Base-by-base conservation (phyloP, 805 yeast species). In the Nakazawaea laoshanensis region DNA sequence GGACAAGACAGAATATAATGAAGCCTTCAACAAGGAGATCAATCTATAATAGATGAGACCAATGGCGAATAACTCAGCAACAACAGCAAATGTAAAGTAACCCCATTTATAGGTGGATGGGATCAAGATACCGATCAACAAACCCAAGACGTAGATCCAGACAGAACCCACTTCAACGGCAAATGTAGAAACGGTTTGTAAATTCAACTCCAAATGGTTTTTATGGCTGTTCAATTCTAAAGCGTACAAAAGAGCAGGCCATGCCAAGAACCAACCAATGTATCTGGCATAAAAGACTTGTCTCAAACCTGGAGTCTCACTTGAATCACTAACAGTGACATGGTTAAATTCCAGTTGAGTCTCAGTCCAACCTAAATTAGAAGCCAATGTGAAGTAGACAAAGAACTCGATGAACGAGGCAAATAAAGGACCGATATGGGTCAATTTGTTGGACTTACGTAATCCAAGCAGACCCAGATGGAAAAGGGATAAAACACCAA, bases 21-120 rank as follows among this genome's bases (percentile, higher is more conserved):
- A 16, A 2, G 30, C 11, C 26, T 24, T 31, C 28, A 36, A 36
- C 10, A 30, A 5, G 19, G 14, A 21, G 15, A 36, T 13, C 19
- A 31, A 21, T 31, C 39, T 36, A 15, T 30, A 22, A 27, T 11
- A 31, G 16, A 28, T 31, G 42, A 48, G 30, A 14, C 40, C 39
- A 26, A 65, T 50, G 13, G 61, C 61, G 35, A 60, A 57, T 38
- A 70, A 40, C 52, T 63, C 56, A 23, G 65, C 63, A 38, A 53
- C 52, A 25, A 60, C 59, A 19, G 70, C 74, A 50, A 77, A 70
- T 5, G 70, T 64, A 53, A 70, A 77, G 59, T 71, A 76, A 49
- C 84, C 85, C 82, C 82, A 77, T 51, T 72, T 77, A 54, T 77
- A 77, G 27, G 71, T 54, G 7, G 79, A 64, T 21, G 49, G 42